Evolutionary conservation across 2,329 filamentous ascomycete genomes (phyloP), one percentile per base, ranked within the genome.

Genomic region (Pleomassaria siparia): DNA sequence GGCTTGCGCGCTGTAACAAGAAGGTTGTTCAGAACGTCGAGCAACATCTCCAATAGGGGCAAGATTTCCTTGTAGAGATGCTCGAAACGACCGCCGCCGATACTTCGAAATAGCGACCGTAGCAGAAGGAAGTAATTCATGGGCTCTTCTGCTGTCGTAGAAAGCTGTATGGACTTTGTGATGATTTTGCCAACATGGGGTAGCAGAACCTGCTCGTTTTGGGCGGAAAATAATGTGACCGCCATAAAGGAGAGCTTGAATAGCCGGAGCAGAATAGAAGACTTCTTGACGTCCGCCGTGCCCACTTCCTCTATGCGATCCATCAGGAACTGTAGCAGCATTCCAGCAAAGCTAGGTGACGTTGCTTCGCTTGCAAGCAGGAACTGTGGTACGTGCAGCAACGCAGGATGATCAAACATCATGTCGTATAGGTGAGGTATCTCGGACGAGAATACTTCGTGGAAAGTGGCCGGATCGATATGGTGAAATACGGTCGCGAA

Each of bases 181-280:
- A 99, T 90, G 55, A 99, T 95, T 67, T 95, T 95, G 45, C 95
- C 91, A 42, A 99, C 92, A 69, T 99, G 94, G 0, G 95, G 95
- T 44, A 97, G 78, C 12, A 99, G 78, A 2, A 99, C 91, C 66
- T 94, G 88, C 72, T 99, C 94, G 61, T 99, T 99, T 65, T 96
- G 91, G 8, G 83, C 80, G 0, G 91, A 91, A 70, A 99, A 99
- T 1, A 99, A 78, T 0, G 94, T 99, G 30, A 99, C 94, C 0
- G 95, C 95, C 94, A 99, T 99, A 71, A 99, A 99, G 0, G 92
- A 95, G 42, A 99, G 75, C 73, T 99, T 99, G 76, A 97, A 99
- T 43, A 99, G 83, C 46, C 95, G 83, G 42, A 99, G 76, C 26
- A 99, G 75, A 40, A 99, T 96, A 5, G 91, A 92, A 0, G 94